These are phyloP conservation scores for Harrya chromipes DNA, from an alignment of 768 basidiomycete species.

Conservation along the genomic window DNA sequence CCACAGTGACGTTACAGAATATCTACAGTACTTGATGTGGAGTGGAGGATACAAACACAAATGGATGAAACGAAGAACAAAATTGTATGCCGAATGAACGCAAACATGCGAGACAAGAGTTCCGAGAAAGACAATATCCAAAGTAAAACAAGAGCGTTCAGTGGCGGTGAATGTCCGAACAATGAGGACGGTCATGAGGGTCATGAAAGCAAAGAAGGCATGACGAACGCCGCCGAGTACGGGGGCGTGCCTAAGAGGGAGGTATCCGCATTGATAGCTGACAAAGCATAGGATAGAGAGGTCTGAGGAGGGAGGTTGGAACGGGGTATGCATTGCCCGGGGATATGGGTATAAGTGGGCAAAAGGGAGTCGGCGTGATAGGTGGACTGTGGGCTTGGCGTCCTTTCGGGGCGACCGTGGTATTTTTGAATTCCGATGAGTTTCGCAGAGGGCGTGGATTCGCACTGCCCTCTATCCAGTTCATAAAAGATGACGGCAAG, in stretches of 20 bases:
- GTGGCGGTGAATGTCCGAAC: constrained; percentile 17
- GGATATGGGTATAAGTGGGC: constrained; percentile 31
- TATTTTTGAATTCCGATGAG: constrained; percentile 51
- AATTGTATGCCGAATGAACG: constrained; percentile 10
- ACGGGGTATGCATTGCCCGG: constrained; percentile 37
- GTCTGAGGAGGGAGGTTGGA: constrained; percentile 32
- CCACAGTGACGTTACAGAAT: constrained; percentile 27
- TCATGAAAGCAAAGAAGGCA: constrained; percentile 35
- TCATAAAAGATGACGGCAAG: constrained; percentile 67
- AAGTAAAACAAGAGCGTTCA: constrained; percentile 22
- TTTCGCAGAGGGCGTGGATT: constrained; percentile 56
- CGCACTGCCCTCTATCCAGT: constrained; percentile 54
- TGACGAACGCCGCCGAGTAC: constrained; percentile 30
- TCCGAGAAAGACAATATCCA: constrained; percentile 32
- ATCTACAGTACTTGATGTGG: constrained; percentile 32
- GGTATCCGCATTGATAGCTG: constrained; percentile 34
- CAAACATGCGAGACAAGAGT: constrained; percentile 15
- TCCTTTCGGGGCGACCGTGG: constrained; percentile 28
- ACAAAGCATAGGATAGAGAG: constrained; percentile 43
- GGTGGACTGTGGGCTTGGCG: constrained; percentile 25
- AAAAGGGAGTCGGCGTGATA: constrained; percentile 30
- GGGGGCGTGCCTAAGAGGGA: constrained; percentile 21
- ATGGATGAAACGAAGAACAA: constrained; percentile 19
- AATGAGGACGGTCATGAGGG: constrained; percentile 24
- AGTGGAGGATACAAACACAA: constrained; percentile 22